phyloP scores from a whole-genome alignment of 306 rosid genomes.

The Erythrophleum fordii region DNA sequence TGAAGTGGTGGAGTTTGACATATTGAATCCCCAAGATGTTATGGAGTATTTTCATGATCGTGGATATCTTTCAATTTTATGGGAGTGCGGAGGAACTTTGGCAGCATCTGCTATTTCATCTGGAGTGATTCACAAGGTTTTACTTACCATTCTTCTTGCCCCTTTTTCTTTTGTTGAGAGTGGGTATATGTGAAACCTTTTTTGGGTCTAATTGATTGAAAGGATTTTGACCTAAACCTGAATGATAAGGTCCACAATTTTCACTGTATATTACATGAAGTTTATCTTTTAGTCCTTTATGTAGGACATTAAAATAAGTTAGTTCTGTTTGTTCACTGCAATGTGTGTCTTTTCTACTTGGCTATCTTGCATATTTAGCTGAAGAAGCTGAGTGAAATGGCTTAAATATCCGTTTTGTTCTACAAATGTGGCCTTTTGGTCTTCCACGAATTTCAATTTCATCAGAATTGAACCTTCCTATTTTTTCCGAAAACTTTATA shows the following conservation, averaged over 20 bases:
- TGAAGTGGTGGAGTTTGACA: slow-evolving; percentile 94
- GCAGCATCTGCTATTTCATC: slow-evolving; percentile 94
- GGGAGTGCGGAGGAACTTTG: slow-evolving; percentile 97
- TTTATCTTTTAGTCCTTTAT: background rate
- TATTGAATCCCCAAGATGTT: slow-evolving; percentile 76
- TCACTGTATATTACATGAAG: background rate
- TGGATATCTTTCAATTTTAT: slow-evolving; percentile 85
- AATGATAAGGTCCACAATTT: background rate
- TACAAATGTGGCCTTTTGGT: background rate
- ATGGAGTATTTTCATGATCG: slow-evolving; percentile 94
- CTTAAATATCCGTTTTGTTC: background rate
- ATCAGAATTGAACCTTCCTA: background rate
- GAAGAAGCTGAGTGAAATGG: background rate
- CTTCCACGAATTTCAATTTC: background rate
- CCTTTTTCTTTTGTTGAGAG: background rate
- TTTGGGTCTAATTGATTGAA: background rate
- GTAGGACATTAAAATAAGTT: background rate
- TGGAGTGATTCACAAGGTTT: slow-evolving; percentile 88
- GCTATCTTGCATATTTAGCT: background rate
- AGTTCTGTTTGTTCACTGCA: background rate
- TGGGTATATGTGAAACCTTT: background rate
- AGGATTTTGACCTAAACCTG: background rate
- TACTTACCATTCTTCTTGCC: background rate
- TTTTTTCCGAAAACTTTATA: slow-evolving; percentile 7
- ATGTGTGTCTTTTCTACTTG: background rate